A percentile compares a stretch with the other conserved stretches of the same genome.
Evolutionary conservation across 306 rosid genomes (phyloP).

Genomic region (Cercis canadensis): DNA sequence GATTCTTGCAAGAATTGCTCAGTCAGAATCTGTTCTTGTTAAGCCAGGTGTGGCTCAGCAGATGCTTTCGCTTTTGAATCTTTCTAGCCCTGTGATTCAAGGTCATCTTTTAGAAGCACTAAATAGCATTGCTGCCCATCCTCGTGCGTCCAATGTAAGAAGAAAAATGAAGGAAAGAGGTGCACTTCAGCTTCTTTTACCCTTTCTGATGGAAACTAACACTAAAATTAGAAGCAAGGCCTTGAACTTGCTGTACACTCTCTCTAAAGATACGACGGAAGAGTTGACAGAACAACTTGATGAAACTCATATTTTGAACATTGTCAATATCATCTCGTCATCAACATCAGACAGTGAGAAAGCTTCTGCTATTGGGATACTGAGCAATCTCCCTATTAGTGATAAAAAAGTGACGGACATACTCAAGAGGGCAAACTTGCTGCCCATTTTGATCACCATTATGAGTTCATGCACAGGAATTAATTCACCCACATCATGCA

Average conservation of each 20-base stretch:
- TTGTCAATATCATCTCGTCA: conserved; percentile 59
- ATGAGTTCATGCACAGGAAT: conserved; percentile 49
- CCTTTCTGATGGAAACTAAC: conserved; percentile 69
- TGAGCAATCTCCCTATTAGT: conserved; percentile 68
- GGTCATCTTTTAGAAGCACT: conserved; percentile 80
- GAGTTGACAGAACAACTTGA: conserved; percentile 75
- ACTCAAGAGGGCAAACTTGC: conserved; percentile 60
- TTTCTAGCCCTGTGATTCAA: conserved; percentile 81
- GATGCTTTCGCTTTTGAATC: conserved; percentile 86
- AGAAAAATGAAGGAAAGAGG: conserved; percentile 78
- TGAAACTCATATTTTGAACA: conserved; percentile 54
- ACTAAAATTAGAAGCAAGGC: conserved; percentile 56
- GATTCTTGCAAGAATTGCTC: conserved; percentile 83
- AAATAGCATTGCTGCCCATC: conserved; percentile 72
- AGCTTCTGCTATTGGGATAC: conserved; percentile 72
- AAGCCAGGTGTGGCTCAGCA: conserved; percentile 75
- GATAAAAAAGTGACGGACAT: conserved; percentile 69
- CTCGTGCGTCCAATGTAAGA: conserved; percentile 65
- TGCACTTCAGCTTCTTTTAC: conserved; percentile 79
- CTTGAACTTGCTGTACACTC: conserved; percentile 65
- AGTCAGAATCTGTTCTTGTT: conserved; percentile 70
- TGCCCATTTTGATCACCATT: conserved; percentile 62
- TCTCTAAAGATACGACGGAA: conserved; percentile 70
- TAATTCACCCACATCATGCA: conserved; percentile 38
- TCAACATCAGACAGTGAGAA: conserved; percentile 61